phyloP scores from a whole-genome alignment of 1,284 basidiomycete genomes.

The Bothia castanella region DNA sequence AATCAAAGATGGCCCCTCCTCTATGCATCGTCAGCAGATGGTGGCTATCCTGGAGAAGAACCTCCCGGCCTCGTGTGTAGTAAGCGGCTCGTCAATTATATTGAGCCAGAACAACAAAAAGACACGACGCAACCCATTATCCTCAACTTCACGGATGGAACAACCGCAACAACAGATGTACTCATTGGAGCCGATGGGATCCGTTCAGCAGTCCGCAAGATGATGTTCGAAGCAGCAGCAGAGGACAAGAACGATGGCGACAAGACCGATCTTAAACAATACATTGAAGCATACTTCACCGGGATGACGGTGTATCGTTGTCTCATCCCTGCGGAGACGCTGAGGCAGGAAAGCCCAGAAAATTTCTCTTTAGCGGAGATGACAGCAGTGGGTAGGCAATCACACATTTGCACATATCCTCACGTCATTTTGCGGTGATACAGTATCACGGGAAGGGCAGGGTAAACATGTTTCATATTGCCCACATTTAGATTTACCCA shows the following conservation, averaged over 20 bases:
- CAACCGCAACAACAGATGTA: too few relatives aligned
- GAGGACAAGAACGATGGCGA: too few relatives aligned
- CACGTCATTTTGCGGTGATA: not conserved
- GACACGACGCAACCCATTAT: too few relatives aligned
- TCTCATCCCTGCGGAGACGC: too few relatives aligned
- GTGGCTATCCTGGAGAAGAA: slow-evolving; percentile 19
- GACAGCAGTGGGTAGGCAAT: not conserved
- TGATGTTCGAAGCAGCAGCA: too few relatives aligned
- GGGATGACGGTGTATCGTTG: too few relatives aligned
- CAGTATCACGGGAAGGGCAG: slow-evolving; percentile 5
- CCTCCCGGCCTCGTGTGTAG: slow-evolving; percentile 20
- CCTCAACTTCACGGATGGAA: too few relatives aligned
- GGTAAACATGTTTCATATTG: not conserved
- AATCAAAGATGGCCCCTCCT: slow-evolving; percentile 10
- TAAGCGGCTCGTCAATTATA: slow-evolving; percentile 22
- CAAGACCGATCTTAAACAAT: too few relatives aligned
- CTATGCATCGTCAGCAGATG: slow-evolving; percentile 12
- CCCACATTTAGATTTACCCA: not conserved
- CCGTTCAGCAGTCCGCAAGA: too few relatives aligned
- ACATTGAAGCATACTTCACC: too few relatives aligned
- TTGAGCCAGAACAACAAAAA: not conserved
- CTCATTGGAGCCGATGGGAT: too few relatives aligned
- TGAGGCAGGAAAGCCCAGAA: slow-evolving; percentile 1
- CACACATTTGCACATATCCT: not conserved
- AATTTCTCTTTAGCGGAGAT: slow-evolving; percentile 1